Evolutionary conservation across 1,139 yeast species (phyloP).

Genomic region (Sugiyamaella paludigena): DNA sequence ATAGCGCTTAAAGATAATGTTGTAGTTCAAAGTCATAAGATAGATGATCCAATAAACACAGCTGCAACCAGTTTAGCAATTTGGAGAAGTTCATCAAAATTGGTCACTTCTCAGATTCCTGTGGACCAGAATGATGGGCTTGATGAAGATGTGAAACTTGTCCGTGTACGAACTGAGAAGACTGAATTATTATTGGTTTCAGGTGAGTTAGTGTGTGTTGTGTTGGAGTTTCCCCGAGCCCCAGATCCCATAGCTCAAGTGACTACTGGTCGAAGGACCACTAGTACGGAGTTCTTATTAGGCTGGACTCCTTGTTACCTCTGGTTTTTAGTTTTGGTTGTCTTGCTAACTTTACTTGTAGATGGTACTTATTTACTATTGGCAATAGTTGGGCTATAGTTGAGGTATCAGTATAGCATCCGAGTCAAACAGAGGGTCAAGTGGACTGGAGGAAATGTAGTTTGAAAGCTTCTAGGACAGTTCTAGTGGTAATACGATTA

Average conservation of each 20-base stretch:
- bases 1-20: slow-evolving; percentile 4
- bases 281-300: too few relatives aligned
- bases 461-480: too few relatives aligned
- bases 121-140: not conserved
- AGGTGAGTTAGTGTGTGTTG: slow-evolving; percentile 2
- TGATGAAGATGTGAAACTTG: not conserved
- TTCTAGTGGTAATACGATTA: too few relatives aligned
- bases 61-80: slow-evolving; percentile 4
- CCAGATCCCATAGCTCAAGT: too few relatives aligned
- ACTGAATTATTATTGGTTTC: slow-evolving; percentile 6
- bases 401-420: too few relatives aligned
- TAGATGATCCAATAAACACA: slow-evolving; percentile 5
- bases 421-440: too few relatives aligned
- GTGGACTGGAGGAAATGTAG: too few relatives aligned
- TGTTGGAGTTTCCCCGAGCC: too few relatives aligned
- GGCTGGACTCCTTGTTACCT: too few relatives aligned
- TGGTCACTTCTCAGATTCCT: not conserved
- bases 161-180: not conserved
- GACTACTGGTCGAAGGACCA: too few relatives aligned
- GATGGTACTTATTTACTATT: slow-evolving; percentile 7
- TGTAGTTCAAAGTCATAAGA: slow-evolving; percentile 1
- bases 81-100: slow-evolving; percentile 5
- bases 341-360: slow-evolving; percentile 1
- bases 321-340: too few relatives aligned
- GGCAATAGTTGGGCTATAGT: slow-evolving; percentile 5